Evolutionary conservation across 169 alveolate genomes (phyloP), one percentile per base, ranked within the genome.

Genomic region (Cyclospora cayetanensis): DNA sequence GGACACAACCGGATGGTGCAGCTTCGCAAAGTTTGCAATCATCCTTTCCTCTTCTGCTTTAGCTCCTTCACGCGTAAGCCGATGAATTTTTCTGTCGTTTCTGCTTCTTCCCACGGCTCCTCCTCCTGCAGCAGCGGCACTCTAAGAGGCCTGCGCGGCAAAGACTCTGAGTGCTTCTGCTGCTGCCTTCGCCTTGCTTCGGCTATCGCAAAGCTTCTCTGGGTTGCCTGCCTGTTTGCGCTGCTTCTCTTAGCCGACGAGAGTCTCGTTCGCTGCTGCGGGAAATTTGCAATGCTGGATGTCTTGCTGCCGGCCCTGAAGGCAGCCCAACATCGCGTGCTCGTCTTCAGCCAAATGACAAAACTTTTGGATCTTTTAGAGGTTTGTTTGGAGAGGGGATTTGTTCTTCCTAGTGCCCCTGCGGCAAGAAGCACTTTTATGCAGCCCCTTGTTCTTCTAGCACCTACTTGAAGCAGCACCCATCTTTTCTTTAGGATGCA

Each of bases 261-360:
- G 93, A 96, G 97, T 84, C 95, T 98, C 15, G 96, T 95, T 92
- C 97, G 98, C 94, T 95, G 97, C 42, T 96, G 98, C 92, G 99
- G 99, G 35, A 98, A 98, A 94, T 97, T 98, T 76, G 99, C 97
- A 90, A 92, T 97, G 55, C 94, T 98, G 37, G 99, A 98, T 91
- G 96, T 70, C 4, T 96, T 98, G 65, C 93, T 98, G 52, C 98
- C 99, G 65, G 97, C 97, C 65, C 92, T 98, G 34, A 94, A 97
- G 39, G 72, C 72, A 43, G 95, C 96, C 76, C 95, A 96, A 31
- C 99, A 98, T 89, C 96, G 97, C 94, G 96, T 94, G 42, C 77
- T 86, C 65, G 97, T 98, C 55, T 98, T 98, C 95, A 95, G 98
- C 70, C 98, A 98, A 93, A 97, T 98, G 97, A 97, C 99, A 27